Base-by-base conservation (phyloP, 1,139 yeast species). In the Hyphopichia fennica region DNA sequence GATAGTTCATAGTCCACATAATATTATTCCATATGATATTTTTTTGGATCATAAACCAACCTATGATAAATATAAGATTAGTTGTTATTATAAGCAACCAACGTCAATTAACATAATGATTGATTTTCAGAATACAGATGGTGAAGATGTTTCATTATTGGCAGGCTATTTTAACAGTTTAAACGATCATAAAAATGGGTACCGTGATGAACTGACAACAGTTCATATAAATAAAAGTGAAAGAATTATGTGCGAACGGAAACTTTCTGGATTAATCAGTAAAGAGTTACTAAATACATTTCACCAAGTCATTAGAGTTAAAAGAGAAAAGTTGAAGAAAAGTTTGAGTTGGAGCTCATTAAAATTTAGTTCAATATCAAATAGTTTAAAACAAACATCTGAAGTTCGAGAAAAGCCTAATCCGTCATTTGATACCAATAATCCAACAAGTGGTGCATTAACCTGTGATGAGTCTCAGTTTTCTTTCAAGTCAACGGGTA, bases 221-320 rank as follows among this genome's bases (percentile, higher is more conserved):
- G 23, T 41, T 22, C 15, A 33, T 29, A 35, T 27, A 42, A 48
- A 29, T 40, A 45, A 33, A 29, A 28, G 34, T 28, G 56, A 50
- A 23, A 46, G 63, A 34, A 34, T 46, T 5, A 41, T 37, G 20
- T 48, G 49, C n/a, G 65, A 62, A 39, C 44, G 39, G 16, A 45
- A 39, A 29, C 43, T 60, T 13, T 45, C 41, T 10, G 39, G 45
- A 20, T 37, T 60, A 1, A 60, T 64, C 60, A 54, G 59, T 43
- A 38, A 35, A 10, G 57, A 50, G 10, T 37, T 61, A 9, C 64
- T 64, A 2, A 35, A 36, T 29, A 28, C 45, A 18, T 44, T 40
- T n/a, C 9, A 25, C 4, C n/a, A 25, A 6, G 8, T 20, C 9
- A 20, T n/a, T 18, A 13, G 19, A 18, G 29, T 13, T 15, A 17